Percentiles rank a stretch among this genome's conserved stretches.
Evolutionary conservation across 164 flowering plant genomes (phyloP).

Genomic region (Santalum album): DNA sequence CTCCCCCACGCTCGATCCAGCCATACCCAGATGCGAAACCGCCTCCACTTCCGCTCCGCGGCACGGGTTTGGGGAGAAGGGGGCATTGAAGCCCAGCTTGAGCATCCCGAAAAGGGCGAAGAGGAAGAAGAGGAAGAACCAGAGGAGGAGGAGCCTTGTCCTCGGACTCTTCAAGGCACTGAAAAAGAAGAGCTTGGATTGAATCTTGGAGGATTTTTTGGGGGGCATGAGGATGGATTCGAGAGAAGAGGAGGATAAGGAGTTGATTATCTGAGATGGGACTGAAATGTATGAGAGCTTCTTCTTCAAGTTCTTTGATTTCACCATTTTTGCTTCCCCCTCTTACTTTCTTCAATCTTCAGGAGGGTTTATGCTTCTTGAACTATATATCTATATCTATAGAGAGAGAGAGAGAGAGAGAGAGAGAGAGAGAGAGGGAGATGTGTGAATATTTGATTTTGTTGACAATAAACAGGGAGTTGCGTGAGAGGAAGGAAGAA

Average conservation of each 20-base stretch:
- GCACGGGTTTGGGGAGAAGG: conserved; percentile 46
- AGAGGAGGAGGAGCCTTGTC: conserved; percentile 1
- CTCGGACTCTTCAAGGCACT: conserved; percentile 19
- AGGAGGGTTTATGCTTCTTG: conserved; percentile 14
- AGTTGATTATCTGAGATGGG: conserved; percentile 37
- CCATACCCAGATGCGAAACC: conserved; percentile 1
- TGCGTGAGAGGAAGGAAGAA: conserved; percentile 3
- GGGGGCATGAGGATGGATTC: conserved; percentile 23
- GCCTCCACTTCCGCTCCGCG: conserved; percentile 10
- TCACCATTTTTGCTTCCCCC: conserved; percentile 17
- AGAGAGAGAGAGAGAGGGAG: conserved; percentile 12
- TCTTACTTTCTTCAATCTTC: conserved; percentile 19
- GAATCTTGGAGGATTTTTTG: conserved; percentile 21
- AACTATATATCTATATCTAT: conserved; percentile 18
- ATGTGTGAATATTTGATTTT: too few species aligned
- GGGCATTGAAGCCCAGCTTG: conserved; percentile 26
- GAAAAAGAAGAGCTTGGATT: conserved; percentile 5
- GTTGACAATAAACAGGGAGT: too few species aligned
- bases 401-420: conserved; percentile 10
- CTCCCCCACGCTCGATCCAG: neutral
- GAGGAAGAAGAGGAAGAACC: conserved; percentile 27
- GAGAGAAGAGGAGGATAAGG: conserved; percentile 40
- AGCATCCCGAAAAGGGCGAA: conserved; percentile 47
- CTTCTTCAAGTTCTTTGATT: too few species aligned
- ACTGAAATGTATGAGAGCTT: conserved; percentile 45